Evolutionary conservation across 306 rosid species (phyloP), one percentile per base, ranked within the genome.

Genomic region (Prunus kanzakura): DNA sequence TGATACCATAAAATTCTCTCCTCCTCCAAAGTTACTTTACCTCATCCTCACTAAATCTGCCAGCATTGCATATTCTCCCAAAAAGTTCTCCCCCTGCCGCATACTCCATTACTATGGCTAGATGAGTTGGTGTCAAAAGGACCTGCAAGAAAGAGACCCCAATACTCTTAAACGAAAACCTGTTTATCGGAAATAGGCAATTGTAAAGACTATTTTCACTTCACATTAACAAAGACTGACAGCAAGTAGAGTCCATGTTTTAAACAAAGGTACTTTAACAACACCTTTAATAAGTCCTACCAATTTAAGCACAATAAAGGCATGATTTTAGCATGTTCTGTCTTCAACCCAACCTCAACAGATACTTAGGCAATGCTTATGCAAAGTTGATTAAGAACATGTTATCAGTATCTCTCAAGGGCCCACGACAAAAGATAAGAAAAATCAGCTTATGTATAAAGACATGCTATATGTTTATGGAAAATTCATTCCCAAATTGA

Each of bases 71-170:
- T 58, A 92, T 92, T 84, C 97, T 86, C 72, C 77, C 86, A 52
- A 86, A 92, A 54, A 90, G 92, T 78, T 92, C 97, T 67, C 97
- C 97, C 62, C 96, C 97, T 1, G 93, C 86, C 11, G 97, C 97
- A 75, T 92, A 92, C 86, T 92, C 97, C 97, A 92, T 92, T 57
- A 92, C 92, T 80, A 92, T 88, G 8, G 84, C 97, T 54, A 92
- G 87, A 87, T 92, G 93, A 60, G 96, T 90, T 76, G 96, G 90
- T 30, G 96, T 90, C 81, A 90, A 80, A 66, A 83, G 73, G 16
- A 90, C 93, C 97, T 92, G 83, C 78, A 82, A 80, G 54, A 67
- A 78, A 62, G 46, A 72, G 51, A 61, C 55, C 72, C 41, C 83
- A 74, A 76, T 78, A 51, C 66, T 57, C 78, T 54, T 63, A 50